Base-by-base conservation (phyloP, 805 yeast genomes). In the Schwanniomyces polymorphus region DNA sequence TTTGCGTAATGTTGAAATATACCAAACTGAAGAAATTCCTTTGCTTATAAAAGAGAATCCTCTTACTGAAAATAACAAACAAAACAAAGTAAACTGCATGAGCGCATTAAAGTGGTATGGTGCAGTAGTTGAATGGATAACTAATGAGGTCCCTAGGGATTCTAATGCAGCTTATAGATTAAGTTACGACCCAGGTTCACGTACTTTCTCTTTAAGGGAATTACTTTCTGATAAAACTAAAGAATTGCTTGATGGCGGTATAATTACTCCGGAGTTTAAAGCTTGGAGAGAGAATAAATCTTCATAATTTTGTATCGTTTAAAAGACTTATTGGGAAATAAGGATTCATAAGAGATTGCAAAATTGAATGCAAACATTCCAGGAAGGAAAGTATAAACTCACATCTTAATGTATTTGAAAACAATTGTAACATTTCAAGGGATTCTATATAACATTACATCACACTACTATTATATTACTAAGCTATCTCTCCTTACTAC, bases 51-150 rank as follows among this genome's bases (percentile, higher is more conserved):
- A 85, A 54, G 71, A 75, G 8, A 77, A 76, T 53, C 77, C 79
- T 1, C 54, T 70, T 1, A 61, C 67, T 16, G 59, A 54, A 5
- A 45, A 53, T 27, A 56, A 67, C 57, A 52, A 47, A 49, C 70
- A 69, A 41, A 66, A 59, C 50, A 76, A 74, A 44, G 81, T 88
- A 64, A 82, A 82, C 58, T 92, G 96, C 54, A 79, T 84, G 65
- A 89, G 84, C 46, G 84, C 92, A 7, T 72, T 92, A 43, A 88
- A 85, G 57, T 94, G 95, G 82, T 88, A 89, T 64, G 92, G 92
- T 3, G 91, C 94, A 0, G 78, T 86, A 16, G 71, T 89, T 45
- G 89, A 88, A 47, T 91, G 97, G 97, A 61, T 92, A 28, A 72
- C 72, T 37, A 75, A 74, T 18, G 59, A 54, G 41, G 51, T 74